Conservation (phyloP, 2,329 filamentous ascomycete species). For the Macroventuria anomochaeta region DNA sequence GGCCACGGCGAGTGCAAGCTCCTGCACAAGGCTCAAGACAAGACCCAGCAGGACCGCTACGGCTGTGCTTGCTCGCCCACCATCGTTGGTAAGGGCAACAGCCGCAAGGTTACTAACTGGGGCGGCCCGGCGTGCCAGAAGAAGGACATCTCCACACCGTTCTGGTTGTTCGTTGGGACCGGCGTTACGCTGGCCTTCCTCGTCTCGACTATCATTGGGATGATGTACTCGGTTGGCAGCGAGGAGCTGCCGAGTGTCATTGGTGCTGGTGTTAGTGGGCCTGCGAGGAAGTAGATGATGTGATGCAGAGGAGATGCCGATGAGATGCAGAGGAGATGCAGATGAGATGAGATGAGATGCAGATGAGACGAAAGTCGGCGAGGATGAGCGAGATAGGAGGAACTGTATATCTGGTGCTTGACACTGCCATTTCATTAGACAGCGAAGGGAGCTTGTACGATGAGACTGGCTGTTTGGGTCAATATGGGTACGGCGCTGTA, state of each 20-base stretch:
- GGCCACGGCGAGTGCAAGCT: slow-evolving; percentile 79
- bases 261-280: slow-evolving; percentile 86
- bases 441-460: slow-evolving; percentile 31
- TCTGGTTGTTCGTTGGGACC: slow-evolving; percentile 84
- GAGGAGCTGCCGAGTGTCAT: slow-evolving; percentile 92
- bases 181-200: slow-evolving; percentile 72
- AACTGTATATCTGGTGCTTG: slow-evolving; percentile 44
- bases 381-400: background rate
- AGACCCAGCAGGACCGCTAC: slow-evolving; percentile 68
- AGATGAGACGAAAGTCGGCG: background rate
- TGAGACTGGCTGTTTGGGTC: slow-evolving; percentile 30
- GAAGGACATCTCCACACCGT: slow-evolving; percentile 84
- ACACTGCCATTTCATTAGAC: slow-evolving; percentile 23
- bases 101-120: slow-evolving; percentile 72
- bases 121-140: slow-evolving; percentile 89
- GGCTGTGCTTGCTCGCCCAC: slow-evolving; percentile 76
- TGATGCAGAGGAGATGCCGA: background rate
- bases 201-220: slow-evolving; percentile 72
- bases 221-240: slow-evolving; percentile 83
- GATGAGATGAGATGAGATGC: background rate
- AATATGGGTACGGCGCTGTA: slow-evolving; percentile 42
- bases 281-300: slow-evolving; percentile 51
- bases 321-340: background rate
- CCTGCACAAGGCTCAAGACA: slow-evolving; percentile 61
- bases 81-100: slow-evolving; percentile 56